Evolutionary conservation across 306 rosid genomes (phyloP).

Genomic region (Begonia masoniana): DNA sequence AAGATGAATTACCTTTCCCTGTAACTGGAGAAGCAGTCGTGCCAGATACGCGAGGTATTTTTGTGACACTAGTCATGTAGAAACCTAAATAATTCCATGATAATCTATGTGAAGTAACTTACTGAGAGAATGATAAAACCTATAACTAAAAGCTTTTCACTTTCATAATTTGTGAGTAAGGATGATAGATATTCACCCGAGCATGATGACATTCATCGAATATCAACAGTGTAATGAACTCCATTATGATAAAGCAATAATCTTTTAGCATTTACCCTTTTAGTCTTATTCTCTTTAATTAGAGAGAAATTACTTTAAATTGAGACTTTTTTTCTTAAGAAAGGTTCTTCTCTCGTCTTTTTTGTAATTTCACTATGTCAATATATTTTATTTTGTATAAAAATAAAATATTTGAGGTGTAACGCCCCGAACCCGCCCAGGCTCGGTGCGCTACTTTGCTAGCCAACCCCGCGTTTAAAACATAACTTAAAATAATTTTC

Average conservation of each 20-base stretch:
- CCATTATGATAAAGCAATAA: slow-evolving; percentile 78
- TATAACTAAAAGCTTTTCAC: slow-evolving; percentile 30
- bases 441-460: too few relatives aligned
- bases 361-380: too few relatives aligned
- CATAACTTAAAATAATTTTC: too few relatives aligned
- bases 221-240: slow-evolving; percentile 62
- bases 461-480: too few relatives aligned
- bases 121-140: slow-evolving; percentile 6
- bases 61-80: slow-evolving; percentile 26
- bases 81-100: slow-evolving; percentile 27
- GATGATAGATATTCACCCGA: slow-evolving; percentile 69
- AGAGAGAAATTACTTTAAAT: too few relatives aligned
- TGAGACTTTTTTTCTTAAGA: too few relatives aligned
- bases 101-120: slow-evolving; percentile 10
- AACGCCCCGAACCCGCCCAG: too few relatives aligned
- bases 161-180: slow-evolving; percentile 84
- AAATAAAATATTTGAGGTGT: too few relatives aligned
- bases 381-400: too few relatives aligned
- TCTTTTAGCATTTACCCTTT: background rate
- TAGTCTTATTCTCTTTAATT: too few relatives aligned
- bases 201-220: slow-evolving; percentile 99
- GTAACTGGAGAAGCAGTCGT: slow-evolving; percentile 97
- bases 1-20: slow-evolving; percentile 54
- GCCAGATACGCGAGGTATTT: slow-evolving; percentile 83
- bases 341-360: too few relatives aligned